Conservation (phyloP, 169 alveolate species). For the Eimeria necatrix region DNA sequence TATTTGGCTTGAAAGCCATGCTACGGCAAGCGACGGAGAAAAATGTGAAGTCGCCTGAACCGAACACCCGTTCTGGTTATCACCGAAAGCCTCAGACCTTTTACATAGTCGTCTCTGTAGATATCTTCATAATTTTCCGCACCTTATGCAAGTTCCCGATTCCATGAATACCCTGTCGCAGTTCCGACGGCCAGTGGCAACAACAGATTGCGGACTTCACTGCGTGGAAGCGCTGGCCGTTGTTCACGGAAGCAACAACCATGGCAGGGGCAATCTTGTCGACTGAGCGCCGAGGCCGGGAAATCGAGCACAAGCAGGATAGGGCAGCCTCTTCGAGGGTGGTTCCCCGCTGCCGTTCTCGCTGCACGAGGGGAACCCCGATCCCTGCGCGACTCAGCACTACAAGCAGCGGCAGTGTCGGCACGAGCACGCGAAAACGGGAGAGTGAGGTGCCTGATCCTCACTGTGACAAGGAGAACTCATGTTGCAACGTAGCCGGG, state of each 20-base stretch:
- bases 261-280: conserved; percentile 61
- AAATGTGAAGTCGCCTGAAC: conserved; percentile 12
- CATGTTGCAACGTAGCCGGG: conserved; percentile 2
- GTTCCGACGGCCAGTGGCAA: not conserved
- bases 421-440: not conserved
- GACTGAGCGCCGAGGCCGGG: conserved; percentile 44
- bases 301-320: not conserved
- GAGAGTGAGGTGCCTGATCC: not conserved
- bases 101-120: not conserved
- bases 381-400: conserved; percentile 28
- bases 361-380: not conserved
- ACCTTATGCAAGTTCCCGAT: not conserved
- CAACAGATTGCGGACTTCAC: not conserved
- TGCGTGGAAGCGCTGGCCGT: not conserved
- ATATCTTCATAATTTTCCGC: not conserved
- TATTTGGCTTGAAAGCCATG: not conserved
- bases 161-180: conserved; percentile 19
- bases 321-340: not conserved
- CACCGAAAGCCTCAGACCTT: not conserved
- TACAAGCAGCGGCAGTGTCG: not conserved
- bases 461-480: conserved; percentile 7
- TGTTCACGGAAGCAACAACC: not conserved
- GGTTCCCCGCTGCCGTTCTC: conserved; percentile 47
- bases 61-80: not conserved
- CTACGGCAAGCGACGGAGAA: not conserved